Percentiles rank a stretch among this genome's conserved stretches.
Conservation (phyloP, 1,284 basidiomycete genomes). For the Golubevia pallescens region DNA sequence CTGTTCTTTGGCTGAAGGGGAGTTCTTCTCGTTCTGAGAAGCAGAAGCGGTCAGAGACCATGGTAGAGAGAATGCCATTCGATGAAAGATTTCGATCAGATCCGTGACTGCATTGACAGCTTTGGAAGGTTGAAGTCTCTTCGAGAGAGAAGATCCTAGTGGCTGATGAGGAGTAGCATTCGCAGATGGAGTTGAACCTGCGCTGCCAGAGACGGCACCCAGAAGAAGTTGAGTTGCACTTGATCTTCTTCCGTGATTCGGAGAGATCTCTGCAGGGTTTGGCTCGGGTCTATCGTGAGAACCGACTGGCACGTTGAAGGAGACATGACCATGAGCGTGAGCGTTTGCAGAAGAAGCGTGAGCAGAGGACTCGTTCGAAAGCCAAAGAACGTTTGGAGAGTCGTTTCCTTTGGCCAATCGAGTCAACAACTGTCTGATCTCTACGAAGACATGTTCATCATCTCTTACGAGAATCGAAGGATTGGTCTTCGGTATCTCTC, state of each 20-base stretch:
- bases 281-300: too few species aligned
- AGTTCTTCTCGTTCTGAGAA: neutral
- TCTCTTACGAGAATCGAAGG: too few species aligned
- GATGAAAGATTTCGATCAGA: slow-evolving; percentile 55
- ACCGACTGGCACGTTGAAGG: slow-evolving; percentile 4
- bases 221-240: too few species aligned
- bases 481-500: too few species aligned
- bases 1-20: slow-evolving; percentile 1
- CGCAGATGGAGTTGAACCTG: too few species aligned
- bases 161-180: too few species aligned
- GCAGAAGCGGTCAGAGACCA: slow-evolving; percentile 14
- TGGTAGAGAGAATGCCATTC: slow-evolving; percentile 52
- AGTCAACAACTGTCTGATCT: slow-evolving; percentile 7
- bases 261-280: too few species aligned
- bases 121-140: neutral
- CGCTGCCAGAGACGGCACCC: too few species aligned
- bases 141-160: too few species aligned
- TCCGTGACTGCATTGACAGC: slow-evolving; percentile 30
- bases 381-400: neutral
- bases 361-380: too few species aligned
- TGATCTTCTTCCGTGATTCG: too few species aligned
- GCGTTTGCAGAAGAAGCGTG: too few species aligned
- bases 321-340: neutral
- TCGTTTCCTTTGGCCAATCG: slow-evolving; percentile 6
- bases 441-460: slow-evolving; percentile 4